Evolutionary conservation across 371 early-diverging fungal species (phyloP).

Genomic region (Lichtheimia ornata): DNA sequence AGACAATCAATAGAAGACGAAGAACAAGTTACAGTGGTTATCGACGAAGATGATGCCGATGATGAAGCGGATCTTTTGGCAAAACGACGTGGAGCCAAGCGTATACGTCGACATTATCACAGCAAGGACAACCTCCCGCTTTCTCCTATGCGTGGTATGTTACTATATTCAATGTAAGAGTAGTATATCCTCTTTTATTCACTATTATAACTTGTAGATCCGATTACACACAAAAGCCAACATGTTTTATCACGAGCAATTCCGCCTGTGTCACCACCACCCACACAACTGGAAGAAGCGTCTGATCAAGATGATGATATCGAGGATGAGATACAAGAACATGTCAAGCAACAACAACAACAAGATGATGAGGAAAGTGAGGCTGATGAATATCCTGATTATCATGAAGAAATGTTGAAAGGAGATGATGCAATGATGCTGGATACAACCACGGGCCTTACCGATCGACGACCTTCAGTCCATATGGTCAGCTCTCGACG

Average conservation of each 20-base stretch:
- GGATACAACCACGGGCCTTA: constrained; percentile 9
- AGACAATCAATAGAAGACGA: not conserved
- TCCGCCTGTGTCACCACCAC: constrained; percentile 11
- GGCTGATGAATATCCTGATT: constrained; percentile 51
- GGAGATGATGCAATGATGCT: constrained; percentile 45
- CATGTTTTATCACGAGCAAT: not conserved
- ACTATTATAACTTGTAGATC: not conserved
- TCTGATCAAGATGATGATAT: constrained; percentile 10
- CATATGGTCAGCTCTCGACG: constrained; percentile 7
- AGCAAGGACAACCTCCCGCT: constrained; percentile 16
- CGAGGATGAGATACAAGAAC: not conserved
- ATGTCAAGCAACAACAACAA: too few species aligned
- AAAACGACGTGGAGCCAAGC: constrained; percentile 10
- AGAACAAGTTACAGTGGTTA: not conserved
- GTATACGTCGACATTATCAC: constrained; percentile 18
- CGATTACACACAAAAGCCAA: not conserved
- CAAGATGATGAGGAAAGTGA: constrained; percentile 42
- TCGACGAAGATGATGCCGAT: constrained; percentile 9
- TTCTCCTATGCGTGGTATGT: constrained; percentile 8
- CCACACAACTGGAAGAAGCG: not conserved
- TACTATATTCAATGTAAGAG: too few species aligned
- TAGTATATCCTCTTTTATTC: too few species aligned
- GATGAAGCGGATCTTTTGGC: constrained; percentile 12
- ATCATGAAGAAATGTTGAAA: constrained; percentile 60
- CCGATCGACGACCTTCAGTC: constrained; percentile 14